Base-by-base conservation (phyloP, 2,329 filamentous ascomycete genomes). In the Microdochium nivale region DNA sequence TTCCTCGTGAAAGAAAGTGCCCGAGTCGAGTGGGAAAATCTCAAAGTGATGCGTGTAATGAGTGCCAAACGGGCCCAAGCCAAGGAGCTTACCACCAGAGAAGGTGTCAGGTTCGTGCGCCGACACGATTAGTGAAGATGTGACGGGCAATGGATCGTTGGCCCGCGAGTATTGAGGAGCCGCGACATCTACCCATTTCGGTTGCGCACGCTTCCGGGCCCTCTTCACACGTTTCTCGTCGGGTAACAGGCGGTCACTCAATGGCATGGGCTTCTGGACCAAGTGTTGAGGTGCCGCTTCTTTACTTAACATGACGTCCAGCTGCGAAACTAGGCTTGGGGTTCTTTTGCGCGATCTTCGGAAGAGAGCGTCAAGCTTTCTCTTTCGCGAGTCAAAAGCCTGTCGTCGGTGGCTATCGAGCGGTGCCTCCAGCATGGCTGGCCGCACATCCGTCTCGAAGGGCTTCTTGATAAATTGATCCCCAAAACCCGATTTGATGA, bases 31-130 rank as follows among this genome's bases (percentile, higher is more conserved):
- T 19, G 81, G 81, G 50, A 83, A 82, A 3, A 80, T 64, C 47
- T 84, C 80, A 55, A 86, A 86, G 59, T 86, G 76, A 32, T 78
- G 73, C 0, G 80, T 78, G 60, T 85, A 86, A 24, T 74, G 71
- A 1, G 78, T 80, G 1, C 82, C 82, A 60, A 80, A 83, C 1
- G 80, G 78, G 0, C 77, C 80, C 8, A 86, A 66, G 1, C 81
- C 80, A 11, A 62, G 57, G n/a, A 85, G 60, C 54, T 74, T 78
- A 44, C 61, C 58, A 4, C 55, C 53, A n/a, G 56, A 55, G 48
- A 57, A 53, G 3, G 59, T 52, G 2, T 58, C 52, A 5, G 55
- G 57, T 2, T 57, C 56, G 8, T 63, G 58, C 27, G 59, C 52
- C 21, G 49, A n/a, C 25, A 25, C 47, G 23, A 48, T 23, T 16